A percentile compares a stretch with the other conserved stretches of the same genome.
Evolutionary conservation across 495 filamentous ascomycete species (phyloP).

Genomic region (Letharia lupina): DNA sequence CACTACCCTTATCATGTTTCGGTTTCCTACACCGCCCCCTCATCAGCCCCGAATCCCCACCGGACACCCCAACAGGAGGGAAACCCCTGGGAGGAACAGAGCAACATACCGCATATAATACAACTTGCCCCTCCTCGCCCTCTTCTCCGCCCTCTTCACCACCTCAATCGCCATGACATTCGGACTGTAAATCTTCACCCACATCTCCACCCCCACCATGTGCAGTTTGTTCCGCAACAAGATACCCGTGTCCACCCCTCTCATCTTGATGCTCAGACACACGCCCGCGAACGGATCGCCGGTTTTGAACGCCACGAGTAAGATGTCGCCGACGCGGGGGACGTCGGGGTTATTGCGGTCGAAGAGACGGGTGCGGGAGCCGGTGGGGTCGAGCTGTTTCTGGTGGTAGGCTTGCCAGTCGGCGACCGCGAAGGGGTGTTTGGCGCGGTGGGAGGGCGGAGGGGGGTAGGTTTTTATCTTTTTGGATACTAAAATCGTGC

Average conservation of each 20-base stretch:
- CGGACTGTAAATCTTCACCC: conserved; percentile 86
- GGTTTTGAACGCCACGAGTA: conserved; percentile 74
- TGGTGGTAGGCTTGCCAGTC: conserved; percentile 58
- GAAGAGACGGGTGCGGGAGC: conserved; percentile 73
- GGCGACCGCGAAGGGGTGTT: conserved; percentile 53
- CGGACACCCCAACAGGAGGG: conserved; percentile 15
- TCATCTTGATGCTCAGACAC: conserved; percentile 71
- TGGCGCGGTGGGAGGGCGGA: conserved; percentile 37
- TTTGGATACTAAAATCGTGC: conserved; percentile 29
- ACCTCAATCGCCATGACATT: conserved; percentile 88
- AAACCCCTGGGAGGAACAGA: neutral
- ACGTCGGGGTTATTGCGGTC: conserved; percentile 62
- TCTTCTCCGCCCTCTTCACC: conserved; percentile 73
- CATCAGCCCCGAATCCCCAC: conserved; percentile 30
- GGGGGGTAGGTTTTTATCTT: conserved; percentile 47
- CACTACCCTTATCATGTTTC: conserved; percentile 60
- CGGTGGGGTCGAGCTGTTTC: conserved; percentile 67
- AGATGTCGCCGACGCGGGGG: conserved; percentile 73
- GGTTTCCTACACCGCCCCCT: conserved; percentile 38
- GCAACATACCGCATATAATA: conserved; percentile 80
- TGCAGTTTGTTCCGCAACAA: conserved; percentile 75
- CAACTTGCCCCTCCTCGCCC: conserved; percentile 78
- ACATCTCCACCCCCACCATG: conserved; percentile 91
- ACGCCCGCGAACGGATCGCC: conserved; percentile 89
- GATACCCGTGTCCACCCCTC: conserved; percentile 78